Conservation (phyloP, 2,329 filamentous ascomycete genomes). For the Ophiocordyceps camponoti-leonardi region DNA sequence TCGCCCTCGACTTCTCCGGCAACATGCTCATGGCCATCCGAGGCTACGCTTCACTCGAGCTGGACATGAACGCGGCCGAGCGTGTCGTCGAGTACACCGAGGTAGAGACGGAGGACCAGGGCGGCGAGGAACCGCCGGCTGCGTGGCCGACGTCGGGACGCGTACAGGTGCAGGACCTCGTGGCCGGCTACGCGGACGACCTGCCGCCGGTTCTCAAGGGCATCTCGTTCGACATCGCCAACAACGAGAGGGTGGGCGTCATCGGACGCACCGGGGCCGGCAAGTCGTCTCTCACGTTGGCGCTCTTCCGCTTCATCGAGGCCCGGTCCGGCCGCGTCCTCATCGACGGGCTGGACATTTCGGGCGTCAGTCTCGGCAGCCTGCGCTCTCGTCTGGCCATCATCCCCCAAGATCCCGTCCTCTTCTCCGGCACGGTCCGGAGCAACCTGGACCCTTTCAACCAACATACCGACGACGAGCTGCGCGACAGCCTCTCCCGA, state of each 20-base stretch:
- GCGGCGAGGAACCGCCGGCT: conserved; percentile 43
- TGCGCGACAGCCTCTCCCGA: conserved; percentile 50
- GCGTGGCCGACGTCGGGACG: conserved; percentile 61
- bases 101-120: conserved; percentile 48
- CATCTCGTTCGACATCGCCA: conserved; percentile 46
- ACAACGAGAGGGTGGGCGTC: conserved; percentile 56
- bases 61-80: conserved; percentile 67
- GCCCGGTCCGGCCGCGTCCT: conserved; percentile 45
- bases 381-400: conserved; percentile 61
- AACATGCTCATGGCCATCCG: conserved; percentile 50
- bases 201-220: conserved; percentile 54
- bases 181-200: conserved; percentile 54
- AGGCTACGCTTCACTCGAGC: conserved; percentile 51
- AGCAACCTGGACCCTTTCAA: conserved; percentile 65
- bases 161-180: conserved; percentile 56
- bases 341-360: conserved; percentile 62
- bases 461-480: conserved; percentile 48
- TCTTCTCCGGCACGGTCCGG: conserved; percentile 65
- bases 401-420: conserved; percentile 67
- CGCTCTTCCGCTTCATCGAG: conserved; percentile 64
- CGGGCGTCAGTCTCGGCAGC: conserved; percentile 50
- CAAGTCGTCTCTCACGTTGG: conserved; percentile 59
- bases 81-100: conserved; percentile 59
- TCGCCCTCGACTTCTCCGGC: conserved; percentile 51
- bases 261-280: conserved; percentile 65